phyloP scores from a whole-genome alignment of 2,329 filamentous ascomycete genomes.

The Pestalotiopsis sp. region DNA sequence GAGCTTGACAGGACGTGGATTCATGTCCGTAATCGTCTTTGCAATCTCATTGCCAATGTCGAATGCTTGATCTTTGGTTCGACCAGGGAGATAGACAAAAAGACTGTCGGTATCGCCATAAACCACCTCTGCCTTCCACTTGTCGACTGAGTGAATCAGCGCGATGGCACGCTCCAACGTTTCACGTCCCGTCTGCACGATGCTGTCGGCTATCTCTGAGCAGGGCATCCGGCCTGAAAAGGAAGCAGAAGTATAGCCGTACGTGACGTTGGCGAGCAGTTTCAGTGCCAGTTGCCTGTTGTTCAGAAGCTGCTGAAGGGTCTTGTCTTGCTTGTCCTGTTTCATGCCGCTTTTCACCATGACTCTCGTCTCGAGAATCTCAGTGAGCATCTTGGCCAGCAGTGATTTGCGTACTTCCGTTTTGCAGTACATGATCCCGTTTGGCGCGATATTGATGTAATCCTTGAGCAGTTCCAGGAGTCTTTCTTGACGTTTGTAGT shows the following conservation, averaged over 20 bases:
- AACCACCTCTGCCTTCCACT: slow-evolving; percentile 94
- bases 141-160: slow-evolving; percentile 82
- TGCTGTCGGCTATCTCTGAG: slow-evolving; percentile 96
- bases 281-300: slow-evolving; percentile 94
- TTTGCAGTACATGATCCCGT: slow-evolving; percentile 95
- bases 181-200: slow-evolving; percentile 93
- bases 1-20: slow-evolving; percentile 89
- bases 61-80: slow-evolving; percentile 87
- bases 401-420: slow-evolving; percentile 85
- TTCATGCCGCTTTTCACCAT: slow-evolving; percentile 99
- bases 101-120: slow-evolving; percentile 97
- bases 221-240: slow-evolving; percentile 98
- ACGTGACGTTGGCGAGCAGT: slow-evolving; percentile 97
- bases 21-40: slow-evolving; percentile 82
- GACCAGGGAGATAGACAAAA: slow-evolving; percentile 87
- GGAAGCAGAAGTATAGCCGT: slow-evolving; percentile 94
- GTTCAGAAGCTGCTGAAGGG: slow-evolving; percentile 84
- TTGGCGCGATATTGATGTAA: slow-evolving; percentile 89
- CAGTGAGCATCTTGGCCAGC: slow-evolving; percentile 92
- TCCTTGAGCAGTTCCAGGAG: slow-evolving; percentile 79
- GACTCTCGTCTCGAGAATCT: slow-evolving; percentile 92
- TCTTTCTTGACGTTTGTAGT: slow-evolving; percentile 77
- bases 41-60: slow-evolving; percentile 92
- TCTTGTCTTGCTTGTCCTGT: slow-evolving; percentile 83
- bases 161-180: slow-evolving; percentile 94